phyloP scores from a whole-genome alignment of 176 grass and related monocot species.

The Elaeis guineensis region DNA sequence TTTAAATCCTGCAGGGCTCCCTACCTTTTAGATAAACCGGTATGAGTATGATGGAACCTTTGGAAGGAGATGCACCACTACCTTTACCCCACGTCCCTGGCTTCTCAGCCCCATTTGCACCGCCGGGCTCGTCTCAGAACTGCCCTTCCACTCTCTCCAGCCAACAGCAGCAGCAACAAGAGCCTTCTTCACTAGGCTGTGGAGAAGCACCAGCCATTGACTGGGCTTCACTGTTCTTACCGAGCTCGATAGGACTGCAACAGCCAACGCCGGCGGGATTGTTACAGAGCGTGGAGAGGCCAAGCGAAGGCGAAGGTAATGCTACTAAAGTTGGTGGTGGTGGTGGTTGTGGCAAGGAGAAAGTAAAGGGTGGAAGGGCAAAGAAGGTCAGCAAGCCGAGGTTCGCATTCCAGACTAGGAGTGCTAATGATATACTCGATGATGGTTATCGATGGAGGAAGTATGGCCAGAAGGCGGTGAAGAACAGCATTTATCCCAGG shows the following conservation, averaged over 20 bases:
- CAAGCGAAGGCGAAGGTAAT: constrained; percentile 27
- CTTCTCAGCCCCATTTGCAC: constrained; percentile 29
- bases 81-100: constrained; percentile 31
- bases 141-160: constrained; percentile 20
- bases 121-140: constrained; percentile 10
- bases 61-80: constrained; percentile 29
- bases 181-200: background rate
- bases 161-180: constrained; percentile 7
- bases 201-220: constrained; percentile 2
- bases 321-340: constrained; percentile 1
- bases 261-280: constrained; percentile 3
- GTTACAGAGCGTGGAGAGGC: constrained; percentile 6
- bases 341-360: constrained; percentile 23
- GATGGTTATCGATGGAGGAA: constrained; percentile 95
- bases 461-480: constrained; percentile 92
- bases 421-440: constrained; percentile 71
- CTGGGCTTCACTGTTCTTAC: constrained; percentile 27
- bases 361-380: constrained; percentile 25
- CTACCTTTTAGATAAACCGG: background rate
- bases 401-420: constrained; percentile 90
- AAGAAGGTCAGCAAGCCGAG: constrained; percentile 61
- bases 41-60: constrained; percentile 27
- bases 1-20: background rate
- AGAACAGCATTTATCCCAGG: constrained; percentile 82
- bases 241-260: constrained; percentile 1